Base-by-base conservation (phyloP, 352 stramenopile species). In the Pythium monospermum region DNA sequence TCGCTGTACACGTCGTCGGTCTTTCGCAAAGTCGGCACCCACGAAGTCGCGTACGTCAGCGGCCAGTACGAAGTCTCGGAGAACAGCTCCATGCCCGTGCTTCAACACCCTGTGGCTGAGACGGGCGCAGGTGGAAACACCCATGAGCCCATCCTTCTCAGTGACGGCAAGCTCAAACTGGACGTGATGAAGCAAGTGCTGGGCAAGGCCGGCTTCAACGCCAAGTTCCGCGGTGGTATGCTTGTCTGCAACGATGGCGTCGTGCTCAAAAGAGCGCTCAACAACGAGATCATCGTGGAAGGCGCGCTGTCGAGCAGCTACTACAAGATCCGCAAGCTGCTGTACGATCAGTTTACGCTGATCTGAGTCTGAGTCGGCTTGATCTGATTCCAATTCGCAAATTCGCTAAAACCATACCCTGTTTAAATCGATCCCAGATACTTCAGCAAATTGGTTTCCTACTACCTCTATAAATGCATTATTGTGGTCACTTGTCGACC, bases 281-380 rank as follows among this genome's bases (percentile, higher is more conserved):
- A 93, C 67, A 94, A 95, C 51, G 83, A 94, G 59, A 84, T 95
- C 53, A 68, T 95, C 48, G 76, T 95, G 35, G 85, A 95, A 64
- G 85, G 85, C 28, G 64, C 78, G 42, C 73, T 95, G 33, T 91
- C 78, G 23, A 79, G 65, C 58, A 93, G 83, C 64, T 95, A 94
- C 66, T 95, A 91, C 59, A 77, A 82, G 50, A 92, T 95, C 51
- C 79, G 85, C 42, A 68, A 85, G 48, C 67, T 95, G 47, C 63
- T 95, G 13, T 94, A 95, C 57, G 78, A 91, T 52, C 83, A 95
- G 54, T 95, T 92, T 58, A 95, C 83, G 19, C 57, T 95, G n/a
- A 73, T 95, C 39, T 94, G 60, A 68, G 49, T 56, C 53, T 57
- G 53, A 59, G 12, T 8, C 30, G 13, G 31, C 13, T 30, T 25